Base-by-base conservation (phyloP, 148 eudicot genomes). In the Oxyria digyna region DNA sequence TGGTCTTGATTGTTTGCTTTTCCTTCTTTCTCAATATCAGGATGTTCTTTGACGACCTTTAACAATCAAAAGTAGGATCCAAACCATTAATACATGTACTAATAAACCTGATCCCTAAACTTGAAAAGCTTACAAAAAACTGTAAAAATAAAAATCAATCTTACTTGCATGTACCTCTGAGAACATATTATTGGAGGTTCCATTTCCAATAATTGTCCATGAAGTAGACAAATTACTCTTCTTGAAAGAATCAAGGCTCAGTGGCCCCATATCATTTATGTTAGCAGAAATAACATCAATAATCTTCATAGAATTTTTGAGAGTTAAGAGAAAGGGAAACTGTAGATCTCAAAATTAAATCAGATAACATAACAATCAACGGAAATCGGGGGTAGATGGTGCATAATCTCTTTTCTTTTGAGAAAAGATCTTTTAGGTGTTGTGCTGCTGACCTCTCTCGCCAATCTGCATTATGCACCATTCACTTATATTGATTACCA, bases 211-310 rank as follows among this genome's bases (percentile, higher is more conserved):
- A 74, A 81, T 62, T 72, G 77, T 88, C 96, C 92, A 90, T 14
- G 91, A 87, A 6, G 96, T 87, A 69, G 96, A 87, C 72, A 80
- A 71, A 70, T 88, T 87, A 48, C 71, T 84, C 71, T 75, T 84
- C 69, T 77, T 78, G 42, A 88, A 83, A 37, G 31, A 80, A 70
- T 88, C 97, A 73, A 93, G 85, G 75, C 82, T 86, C 68, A 90
- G 49, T 42, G 93, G 92, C 67, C 96, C 97, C 71, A 88, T 54
- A 76, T 90, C 96, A 67, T 88, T 75, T n/a, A 6, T 79, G 62
- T 73, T 88, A 68, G 85, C 84, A 32, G 79, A 77, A 41, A 88
- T 86, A 72, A 80, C 82, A 79, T 91, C 92, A 69, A 87, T 76
- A 68, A 88, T 88, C 99, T 94, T 80, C 76, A 82, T 21, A 32